Base-by-base conservation (phyloP, 257 asterid species). In the Thymus mandschuricus region DNA sequence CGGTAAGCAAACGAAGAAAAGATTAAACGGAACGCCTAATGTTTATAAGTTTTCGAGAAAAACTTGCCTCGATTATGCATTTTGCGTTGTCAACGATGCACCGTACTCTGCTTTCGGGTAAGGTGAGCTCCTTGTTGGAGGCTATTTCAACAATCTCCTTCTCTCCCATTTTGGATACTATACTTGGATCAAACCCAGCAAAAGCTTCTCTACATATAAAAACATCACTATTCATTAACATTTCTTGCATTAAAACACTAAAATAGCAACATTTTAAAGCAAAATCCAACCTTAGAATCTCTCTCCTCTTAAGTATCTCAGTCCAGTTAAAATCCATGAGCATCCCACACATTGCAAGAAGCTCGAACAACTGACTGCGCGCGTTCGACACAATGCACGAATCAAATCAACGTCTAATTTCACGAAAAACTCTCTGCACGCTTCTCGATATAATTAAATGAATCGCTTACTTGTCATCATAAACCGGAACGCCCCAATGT, bases 271-370 rank as follows among this genome's bases (percentile, higher is more conserved):
- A 61, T 51, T 0, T 31, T 70, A 8, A 35, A 10, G 58, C 13
- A 5, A 38, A 41, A 29, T 54, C 40, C 33, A 64, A 73, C 98
- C 97, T 91, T 46, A 93, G 82, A 54, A 77, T 69, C 51, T 86
- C 83, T 78, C 84, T 87, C 80, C 95, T 87, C 69, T 87, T 91
- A 29, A 94, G 69, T 52, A 94, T 94, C 74, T 94, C 95, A 1
- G 98, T 89, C 97, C 96, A 91, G 77, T 91, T 94, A 82, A 87
- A 89, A 79, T 94, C 98, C 98, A 94, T 94, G 8, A 94, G 86
- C 97, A 94, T 84, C 70, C 97, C 98, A 76, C 92, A 91, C 78
- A 94, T 75, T 27, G 97, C 96, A 15, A 94, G 97, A 78, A 88
- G 86, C 92, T 94, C 98, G 77, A 94, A 91, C 71, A 94, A 68